Evolutionary conservation across 2,329 filamentous ascomycete species (phyloP).

Genomic region (Phaeoacremonium minimum): DNA sequence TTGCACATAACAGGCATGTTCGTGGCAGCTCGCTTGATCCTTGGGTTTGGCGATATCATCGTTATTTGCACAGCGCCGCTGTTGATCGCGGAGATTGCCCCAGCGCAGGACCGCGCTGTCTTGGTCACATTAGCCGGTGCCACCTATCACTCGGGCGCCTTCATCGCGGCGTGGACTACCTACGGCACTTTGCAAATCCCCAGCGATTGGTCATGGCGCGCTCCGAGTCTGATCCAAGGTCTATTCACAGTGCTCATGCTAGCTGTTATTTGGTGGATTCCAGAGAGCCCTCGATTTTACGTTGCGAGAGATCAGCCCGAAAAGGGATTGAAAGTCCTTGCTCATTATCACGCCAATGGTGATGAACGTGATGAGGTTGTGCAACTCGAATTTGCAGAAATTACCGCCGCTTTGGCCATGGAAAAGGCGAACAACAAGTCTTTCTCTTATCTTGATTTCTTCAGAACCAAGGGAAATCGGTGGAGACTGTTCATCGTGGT

Average conservation of each 20-base stretch:
- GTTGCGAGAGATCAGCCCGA: conserved; percentile 36
- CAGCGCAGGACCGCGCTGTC: too few relatives aligned
- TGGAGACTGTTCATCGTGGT: conserved; percentile 6
- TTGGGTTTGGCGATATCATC: too few relatives aligned
- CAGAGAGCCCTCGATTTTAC: conserved; percentile 64
- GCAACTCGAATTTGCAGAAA: conserved; percentile 34
- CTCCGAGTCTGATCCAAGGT: conserved; percentile 8
- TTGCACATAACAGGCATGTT: too few relatives aligned
- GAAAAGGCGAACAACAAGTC: too few relatives aligned
- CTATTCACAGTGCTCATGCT: conserved; percentile 48
- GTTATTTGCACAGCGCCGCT: too few relatives aligned
- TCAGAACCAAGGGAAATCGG: conserved; percentile 8
- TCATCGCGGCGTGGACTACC: background rate
- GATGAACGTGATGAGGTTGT: conserved; percentile 31
- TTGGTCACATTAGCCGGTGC: too few relatives aligned
- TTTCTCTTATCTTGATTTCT: too few relatives aligned
- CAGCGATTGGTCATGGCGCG: conserved; percentile 6
- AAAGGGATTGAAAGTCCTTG: conserved; percentile 25
- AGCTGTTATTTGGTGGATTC: conserved; percentile 62
- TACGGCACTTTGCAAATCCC: background rate
- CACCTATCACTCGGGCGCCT: too few relatives aligned
- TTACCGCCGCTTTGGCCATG: too few relatives aligned
- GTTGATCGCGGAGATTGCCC: too few relatives aligned
- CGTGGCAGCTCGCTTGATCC: too few relatives aligned
- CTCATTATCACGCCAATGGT: conserved; percentile 30